Evolutionary conservation across 805 yeast genomes (phyloP).

Genomic region (Saturnispora saitoi): DNA sequence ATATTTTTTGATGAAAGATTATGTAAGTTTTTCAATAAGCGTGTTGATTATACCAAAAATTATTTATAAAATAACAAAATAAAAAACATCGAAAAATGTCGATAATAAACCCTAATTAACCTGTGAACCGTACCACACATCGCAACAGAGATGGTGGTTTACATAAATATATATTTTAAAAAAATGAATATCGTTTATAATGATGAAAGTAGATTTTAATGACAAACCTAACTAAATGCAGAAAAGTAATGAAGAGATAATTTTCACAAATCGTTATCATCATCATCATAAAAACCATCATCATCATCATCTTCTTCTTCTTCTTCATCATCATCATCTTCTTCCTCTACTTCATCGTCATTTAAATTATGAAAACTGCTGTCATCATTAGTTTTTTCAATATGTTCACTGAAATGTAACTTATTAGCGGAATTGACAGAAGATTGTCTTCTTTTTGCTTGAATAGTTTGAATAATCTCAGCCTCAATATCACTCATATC

Average conservation of each 20-base stretch:
- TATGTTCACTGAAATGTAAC: neutral
- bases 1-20: neutral
- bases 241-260: neutral
- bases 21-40: neutral
- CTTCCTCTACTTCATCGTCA: neutral
- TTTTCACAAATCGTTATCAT: neutral
- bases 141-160: neutral
- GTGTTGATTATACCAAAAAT: neutral
- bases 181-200: neutral
- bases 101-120: neutral
- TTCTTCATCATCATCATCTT: neutral
- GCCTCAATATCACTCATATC: conserved; percentile 6
- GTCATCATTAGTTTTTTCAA: neutral
- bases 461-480: conserved; percentile 2
- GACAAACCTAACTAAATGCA: neutral
- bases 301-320: neutral
- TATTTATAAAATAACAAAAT: neutral
- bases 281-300: neutral
- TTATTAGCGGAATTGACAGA: conserved; percentile 1
- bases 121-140: neutral
- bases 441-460: conserved; percentile 6
- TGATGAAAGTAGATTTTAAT: neutral
- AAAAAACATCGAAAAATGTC: neutral
- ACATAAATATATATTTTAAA: neutral
- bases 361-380: neutral